Percentiles rank a stretch among this genome's conserved stretches.
These are phyloP conservation scores for Russula lepida DNA, from an alignment of 768 basidiomycete genomes.

Conservation along the genomic window DNA sequence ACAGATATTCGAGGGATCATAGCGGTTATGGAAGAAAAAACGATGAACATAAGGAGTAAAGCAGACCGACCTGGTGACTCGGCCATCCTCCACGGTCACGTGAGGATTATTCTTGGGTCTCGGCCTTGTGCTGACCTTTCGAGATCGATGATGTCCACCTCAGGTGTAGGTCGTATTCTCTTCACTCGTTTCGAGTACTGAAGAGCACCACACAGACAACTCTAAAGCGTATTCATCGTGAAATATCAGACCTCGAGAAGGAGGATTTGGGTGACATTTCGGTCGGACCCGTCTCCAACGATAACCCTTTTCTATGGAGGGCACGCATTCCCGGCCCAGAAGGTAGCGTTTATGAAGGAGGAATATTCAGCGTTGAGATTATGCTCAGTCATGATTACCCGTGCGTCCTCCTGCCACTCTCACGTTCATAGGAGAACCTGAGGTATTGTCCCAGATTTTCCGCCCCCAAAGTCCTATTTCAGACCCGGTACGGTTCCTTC, in stretches of 20 bases:
- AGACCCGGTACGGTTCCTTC: slow-evolving; percentile 47
- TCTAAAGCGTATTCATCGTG: slow-evolving; percentile 75
- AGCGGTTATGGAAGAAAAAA: slow-evolving; percentile 11
- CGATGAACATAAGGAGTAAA: too few relatives aligned
- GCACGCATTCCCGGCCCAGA: slow-evolving; percentile 76
- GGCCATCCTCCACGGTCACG: slow-evolving; percentile 12
- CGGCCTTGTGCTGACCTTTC: neutral
- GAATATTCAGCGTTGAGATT: slow-evolving; percentile 62
- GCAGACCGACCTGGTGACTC: neutral
- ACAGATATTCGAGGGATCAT: slow-evolving; percentile 55
- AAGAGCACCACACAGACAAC: slow-evolving; percentile 39
- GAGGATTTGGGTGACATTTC: slow-evolving; percentile 73
- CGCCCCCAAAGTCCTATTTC: slow-evolving; percentile 68
- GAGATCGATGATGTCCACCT: neutral
- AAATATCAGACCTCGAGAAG: slow-evolving; percentile 72
- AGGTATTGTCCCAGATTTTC: slow-evolving; percentile 47
- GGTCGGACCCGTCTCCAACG: slow-evolving; percentile 52
- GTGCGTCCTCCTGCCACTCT: slow-evolving; percentile 34
- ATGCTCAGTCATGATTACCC: slow-evolving; percentile 68
- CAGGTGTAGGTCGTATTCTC: slow-evolving; percentile 10
- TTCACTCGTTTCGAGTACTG: neutral
- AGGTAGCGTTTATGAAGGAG: slow-evolving; percentile 77
- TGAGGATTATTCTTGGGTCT: neutral
- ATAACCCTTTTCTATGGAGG: slow-evolving; percentile 64
- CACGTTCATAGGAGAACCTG: neutral